A percentile compares a stretch with the other conserved stretches of the same genome.
phyloP scores from a whole-genome alignment of 805 yeast genomes.

The Candida schatavii region DNA sequence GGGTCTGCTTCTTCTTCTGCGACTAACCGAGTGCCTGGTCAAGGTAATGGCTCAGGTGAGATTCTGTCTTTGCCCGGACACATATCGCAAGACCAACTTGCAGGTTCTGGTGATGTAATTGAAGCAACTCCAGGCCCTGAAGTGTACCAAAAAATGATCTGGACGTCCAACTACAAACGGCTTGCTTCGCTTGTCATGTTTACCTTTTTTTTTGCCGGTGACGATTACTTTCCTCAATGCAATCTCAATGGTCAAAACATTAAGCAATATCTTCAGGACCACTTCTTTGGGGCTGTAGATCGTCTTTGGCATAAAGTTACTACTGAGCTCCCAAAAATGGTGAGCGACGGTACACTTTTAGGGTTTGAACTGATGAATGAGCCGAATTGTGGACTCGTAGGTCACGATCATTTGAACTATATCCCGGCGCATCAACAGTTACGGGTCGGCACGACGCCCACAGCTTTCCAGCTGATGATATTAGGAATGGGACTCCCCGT shows the following conservation, averaged over 20 bases:
- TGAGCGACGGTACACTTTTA: constrained; percentile 48
- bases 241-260: constrained; percentile 69
- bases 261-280: constrained; percentile 71
- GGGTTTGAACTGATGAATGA: constrained; percentile 87
- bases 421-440: constrained; percentile 65
- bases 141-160: constrained; percentile 80
- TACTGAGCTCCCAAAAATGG: constrained; percentile 28
- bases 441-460: constrained; percentile 78
- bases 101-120: constrained; percentile 24
- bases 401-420: constrained; percentile 50
- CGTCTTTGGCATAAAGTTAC: constrained; percentile 31
- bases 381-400: constrained; percentile 75
- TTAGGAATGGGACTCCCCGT: constrained; percentile 77
- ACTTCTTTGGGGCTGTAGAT: constrained; percentile 53
- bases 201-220: constrained; percentile 80
- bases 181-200: constrained; percentile 80
- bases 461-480: constrained; percentile 67
- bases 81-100: neutral
- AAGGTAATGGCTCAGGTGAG: neutral
- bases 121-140: constrained; percentile 27
- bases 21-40: too few species aligned
- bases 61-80: too few species aligned
- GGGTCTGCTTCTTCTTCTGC: neutral
- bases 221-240: constrained; percentile 71
- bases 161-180: constrained; percentile 85